A percentile compares a stretch with the other conserved stretches of the same genome.
Conservation (phyloP, 2,329 filamentous ascomycete genomes). For the Arthrinium phaeospermum region DNA sequence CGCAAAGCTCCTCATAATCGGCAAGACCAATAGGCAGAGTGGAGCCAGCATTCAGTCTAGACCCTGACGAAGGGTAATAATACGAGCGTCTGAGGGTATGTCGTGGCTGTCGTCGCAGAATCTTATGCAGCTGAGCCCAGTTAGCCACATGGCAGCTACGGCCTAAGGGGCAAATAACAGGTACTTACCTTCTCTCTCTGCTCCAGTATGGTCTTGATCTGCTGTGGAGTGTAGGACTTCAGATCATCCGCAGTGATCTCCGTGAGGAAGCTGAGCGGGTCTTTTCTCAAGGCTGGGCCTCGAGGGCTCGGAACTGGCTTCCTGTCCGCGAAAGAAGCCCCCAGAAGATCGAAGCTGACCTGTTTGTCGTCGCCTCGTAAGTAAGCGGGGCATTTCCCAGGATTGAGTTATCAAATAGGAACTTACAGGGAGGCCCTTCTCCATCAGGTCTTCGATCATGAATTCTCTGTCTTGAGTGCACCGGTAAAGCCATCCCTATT, state of each 20-base stretch:
- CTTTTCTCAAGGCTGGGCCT: constrained; percentile 46
- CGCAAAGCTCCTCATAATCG: constrained; percentile 21
- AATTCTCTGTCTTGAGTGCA: constrained; percentile 54
- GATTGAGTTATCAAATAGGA: constrained; percentile 20
- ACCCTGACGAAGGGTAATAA: constrained; percentile 31
- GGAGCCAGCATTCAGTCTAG: constrained; percentile 19
- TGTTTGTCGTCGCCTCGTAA: neutral
- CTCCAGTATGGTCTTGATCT: constrained; percentile 53
- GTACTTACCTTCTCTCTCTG: constrained; percentile 56
- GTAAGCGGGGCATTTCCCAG: constrained; percentile 23
- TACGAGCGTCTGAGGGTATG: neutral
- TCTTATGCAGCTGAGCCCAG: constrained; percentile 37
- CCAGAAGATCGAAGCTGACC: constrained; percentile 37
- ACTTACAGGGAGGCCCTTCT: constrained; percentile 35
- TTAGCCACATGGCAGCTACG: constrained; percentile 23
- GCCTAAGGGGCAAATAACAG: neutral
- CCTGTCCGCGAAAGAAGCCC: constrained; percentile 42
- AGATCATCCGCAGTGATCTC: constrained; percentile 51
- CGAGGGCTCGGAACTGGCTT: constrained; percentile 43
- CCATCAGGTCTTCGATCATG: constrained; percentile 44
- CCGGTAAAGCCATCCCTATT: constrained; percentile 74
- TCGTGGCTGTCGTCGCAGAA: constrained; percentile 34
- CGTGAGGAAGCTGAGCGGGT: constrained; percentile 51
- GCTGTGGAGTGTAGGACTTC: constrained; percentile 50
- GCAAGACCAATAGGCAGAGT: constrained; percentile 28